Percentiles rank a stretch among this genome's conserved stretches.
Evolutionary conservation across 1,284 basidiomycete species (phyloP).

Genomic region (Cutaneotrichosporon sp.): DNA sequence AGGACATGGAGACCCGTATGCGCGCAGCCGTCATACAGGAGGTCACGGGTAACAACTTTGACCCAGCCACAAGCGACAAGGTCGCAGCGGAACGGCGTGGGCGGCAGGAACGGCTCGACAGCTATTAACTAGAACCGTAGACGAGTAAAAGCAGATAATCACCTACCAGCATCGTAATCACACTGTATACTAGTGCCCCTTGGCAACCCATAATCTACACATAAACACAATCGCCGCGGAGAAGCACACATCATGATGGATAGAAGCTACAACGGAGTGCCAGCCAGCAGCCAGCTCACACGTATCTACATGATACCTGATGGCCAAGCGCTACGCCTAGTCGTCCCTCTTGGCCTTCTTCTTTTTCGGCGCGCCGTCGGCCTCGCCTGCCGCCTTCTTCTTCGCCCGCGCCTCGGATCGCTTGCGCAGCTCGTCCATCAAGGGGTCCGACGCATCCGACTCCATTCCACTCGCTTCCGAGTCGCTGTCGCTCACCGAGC

Average conservation of each 20-base stretch:
- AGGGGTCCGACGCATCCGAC: conserved; percentile 56
- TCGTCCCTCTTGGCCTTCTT: conserved; percentile 45
- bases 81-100: conserved; percentile 10
- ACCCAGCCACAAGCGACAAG: conserved; percentile 5
- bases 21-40: conserved; percentile 4
- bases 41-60: not conserved
- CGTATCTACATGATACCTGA: conserved; percentile 4
- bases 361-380: conserved; percentile 36
- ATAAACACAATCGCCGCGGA: no score
- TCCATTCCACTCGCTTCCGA: conserved; percentile 59
- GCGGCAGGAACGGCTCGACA: not conserved
- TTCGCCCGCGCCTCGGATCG: conserved; percentile 60
- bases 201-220: not conserved
- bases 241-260: conserved; percentile 4
- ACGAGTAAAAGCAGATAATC: not conserved
- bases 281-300: not conserved
- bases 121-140: not conserved
- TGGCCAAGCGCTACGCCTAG: conserved; percentile 10
- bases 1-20: conserved; percentile 36
- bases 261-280: conserved; percentile 12
- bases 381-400: conserved; percentile 33
- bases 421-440: conserved; percentile 65
- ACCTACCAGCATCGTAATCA: not conserved
- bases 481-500: conserved; percentile 75
- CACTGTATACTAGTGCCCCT: not conserved